phyloP scores from a whole-genome alignment of 2,329 filamentous ascomycete species.

The Magnaporthiopsis incrustans region DNA sequence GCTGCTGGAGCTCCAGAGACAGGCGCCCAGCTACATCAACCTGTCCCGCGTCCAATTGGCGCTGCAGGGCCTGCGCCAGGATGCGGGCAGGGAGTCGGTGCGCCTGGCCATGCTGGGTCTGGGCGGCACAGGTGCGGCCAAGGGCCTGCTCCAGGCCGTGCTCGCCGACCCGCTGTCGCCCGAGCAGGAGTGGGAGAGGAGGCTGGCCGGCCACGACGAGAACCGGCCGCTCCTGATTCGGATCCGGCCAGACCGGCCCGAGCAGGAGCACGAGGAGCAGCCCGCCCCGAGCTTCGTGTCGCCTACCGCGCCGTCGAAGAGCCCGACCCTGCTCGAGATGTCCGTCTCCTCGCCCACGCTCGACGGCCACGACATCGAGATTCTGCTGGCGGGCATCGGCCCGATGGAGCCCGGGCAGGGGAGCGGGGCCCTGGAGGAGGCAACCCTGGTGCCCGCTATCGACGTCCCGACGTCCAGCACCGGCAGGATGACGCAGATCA shows the following conservation, averaged over 20 bases:
- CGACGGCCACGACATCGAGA: slow-evolving; percentile 54
- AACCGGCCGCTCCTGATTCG: slow-evolving; percentile 56
- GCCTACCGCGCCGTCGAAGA: slow-evolving; percentile 19
- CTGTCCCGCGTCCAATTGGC: slow-evolving; percentile 66
- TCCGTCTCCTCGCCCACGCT: slow-evolving; percentile 55
- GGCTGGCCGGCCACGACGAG: slow-evolving; percentile 44
- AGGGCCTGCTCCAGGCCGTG: slow-evolving; percentile 59
- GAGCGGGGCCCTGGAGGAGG: slow-evolving; percentile 43
- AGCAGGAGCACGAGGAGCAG: slow-evolving; percentile 23
- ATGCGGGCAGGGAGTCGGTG: slow-evolving; percentile 47
- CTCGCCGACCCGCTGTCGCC: slow-evolving; percentile 61
- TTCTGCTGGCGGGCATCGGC: slow-evolving; percentile 47
- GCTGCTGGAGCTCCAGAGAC: slow-evolving; percentile 51
- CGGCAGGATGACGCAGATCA: slow-evolving; percentile 57
- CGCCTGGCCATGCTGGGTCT: slow-evolving; percentile 51
- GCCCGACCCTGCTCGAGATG: slow-evolving; percentile 47
- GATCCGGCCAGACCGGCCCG: slow-evolving; percentile 26
- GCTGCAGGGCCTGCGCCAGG: slow-evolving; percentile 52
- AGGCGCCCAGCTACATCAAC: slow-evolving; percentile 55
- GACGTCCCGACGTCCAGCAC: slow-evolving; percentile 59
- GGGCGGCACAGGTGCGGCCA: slow-evolving; percentile 38
- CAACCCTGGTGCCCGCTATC: slow-evolving; percentile 67
- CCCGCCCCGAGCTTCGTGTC: slow-evolving; percentile 16
- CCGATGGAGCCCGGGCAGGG: slow-evolving; percentile 32
- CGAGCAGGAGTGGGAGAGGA: slow-evolving; percentile 58